Evolutionary conservation across 495 filamentous ascomycete genomes (phyloP).

Genomic region (Penicillium dipodomyicola): DNA sequence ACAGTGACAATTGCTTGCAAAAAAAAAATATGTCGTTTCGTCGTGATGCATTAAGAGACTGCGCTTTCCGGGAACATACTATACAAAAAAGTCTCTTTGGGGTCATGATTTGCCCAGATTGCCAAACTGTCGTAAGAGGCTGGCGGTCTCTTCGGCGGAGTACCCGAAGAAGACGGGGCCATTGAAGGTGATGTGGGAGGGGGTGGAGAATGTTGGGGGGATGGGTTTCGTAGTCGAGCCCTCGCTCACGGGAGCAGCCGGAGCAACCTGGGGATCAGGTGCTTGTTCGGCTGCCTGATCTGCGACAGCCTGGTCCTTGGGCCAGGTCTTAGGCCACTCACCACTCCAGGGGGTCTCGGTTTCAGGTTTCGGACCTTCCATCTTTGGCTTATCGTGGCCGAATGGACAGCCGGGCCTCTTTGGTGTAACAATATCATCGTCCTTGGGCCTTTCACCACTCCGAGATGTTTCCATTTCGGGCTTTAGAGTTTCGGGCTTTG

Average conservation of each 20-base stretch:
- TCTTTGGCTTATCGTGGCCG: constrained; percentile 12
- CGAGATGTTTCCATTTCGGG: background rate
- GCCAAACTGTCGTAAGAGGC: constrained; percentile 59
- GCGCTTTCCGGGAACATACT: constrained; percentile 15
- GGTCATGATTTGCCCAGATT: constrained; percentile 14
- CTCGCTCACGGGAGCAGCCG: constrained; percentile 13
- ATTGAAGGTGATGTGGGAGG: constrained; percentile 71
- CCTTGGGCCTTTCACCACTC: constrained; percentile 15
- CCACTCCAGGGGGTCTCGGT: background rate
- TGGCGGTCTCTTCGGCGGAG: constrained; percentile 71
- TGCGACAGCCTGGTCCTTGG: background rate
- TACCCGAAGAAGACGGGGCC: constrained; percentile 91
- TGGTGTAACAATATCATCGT: constrained; percentile 5
- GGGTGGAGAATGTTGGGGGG: constrained; percentile 13
- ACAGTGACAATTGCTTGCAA: constrained; percentile 1
- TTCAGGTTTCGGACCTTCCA: constrained; percentile 14
- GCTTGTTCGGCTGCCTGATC: background rate
- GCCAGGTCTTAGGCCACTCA: background rate
- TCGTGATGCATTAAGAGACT: constrained; percentile 17
- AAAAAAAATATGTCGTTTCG: constrained; percentile 16
- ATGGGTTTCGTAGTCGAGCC: constrained; percentile 11
- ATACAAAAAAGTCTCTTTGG: constrained; percentile 2
- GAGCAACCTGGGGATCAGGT: background rate
- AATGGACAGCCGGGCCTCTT: constrained; percentile 13
- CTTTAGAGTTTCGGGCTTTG: background rate